Conservation (phyloP, 2,329 filamentous ascomycete genomes). For the Leptographium lundbergii region DNA sequence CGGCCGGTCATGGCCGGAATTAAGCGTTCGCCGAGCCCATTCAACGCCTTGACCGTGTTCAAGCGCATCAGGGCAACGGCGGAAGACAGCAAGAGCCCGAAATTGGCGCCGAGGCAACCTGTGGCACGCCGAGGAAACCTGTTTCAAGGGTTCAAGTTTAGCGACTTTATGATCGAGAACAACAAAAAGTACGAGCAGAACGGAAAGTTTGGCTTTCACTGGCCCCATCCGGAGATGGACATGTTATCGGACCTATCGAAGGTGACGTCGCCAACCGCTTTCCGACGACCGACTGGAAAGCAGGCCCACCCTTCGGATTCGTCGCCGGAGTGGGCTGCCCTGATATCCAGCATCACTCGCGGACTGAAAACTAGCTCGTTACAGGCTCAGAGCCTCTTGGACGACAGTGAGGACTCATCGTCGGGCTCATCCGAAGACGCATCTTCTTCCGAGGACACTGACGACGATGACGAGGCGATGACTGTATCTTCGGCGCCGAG, state of each 20-base stretch:
- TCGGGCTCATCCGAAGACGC: slow-evolving; percentile 1
- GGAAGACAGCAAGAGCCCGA: background rate
- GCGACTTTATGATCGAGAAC: slow-evolving; percentile 37
- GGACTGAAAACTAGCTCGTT: slow-evolving; percentile 22
- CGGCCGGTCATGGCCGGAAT: slow-evolving; percentile 11
- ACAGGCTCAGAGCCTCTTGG: slow-evolving; percentile 13
- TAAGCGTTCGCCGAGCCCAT: slow-evolving; percentile 44
- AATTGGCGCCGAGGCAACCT: background rate
- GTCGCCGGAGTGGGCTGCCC: slow-evolving; percentile 14
- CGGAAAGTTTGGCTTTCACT: slow-evolving; percentile 37
- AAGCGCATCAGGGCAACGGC: slow-evolving; percentile 36
- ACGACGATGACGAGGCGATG: slow-evolving; percentile 39
- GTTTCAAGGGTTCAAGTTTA: slow-evolving; percentile 43
- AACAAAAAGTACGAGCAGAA: slow-evolving; percentile 47
- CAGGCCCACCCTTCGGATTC: slow-evolving; percentile 6
- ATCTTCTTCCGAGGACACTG: slow-evolving; percentile 12
- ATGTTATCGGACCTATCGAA: slow-evolving; percentile 6
- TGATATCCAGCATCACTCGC: slow-evolving; percentile 25
- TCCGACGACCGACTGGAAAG: slow-evolving; percentile 10
- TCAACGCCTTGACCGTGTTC: slow-evolving; percentile 44
- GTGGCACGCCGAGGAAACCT: slow-evolving; percentile 28
- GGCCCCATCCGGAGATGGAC: slow-evolving; percentile 17
- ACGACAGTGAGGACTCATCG: slow-evolving; percentile 8
- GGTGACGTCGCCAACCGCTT: slow-evolving; percentile 11
- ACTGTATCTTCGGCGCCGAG: slow-evolving; percentile 30